phyloP scores from a whole-genome alignment of 164 flowering plant species.

The Vitis rotundifolia region DNA sequence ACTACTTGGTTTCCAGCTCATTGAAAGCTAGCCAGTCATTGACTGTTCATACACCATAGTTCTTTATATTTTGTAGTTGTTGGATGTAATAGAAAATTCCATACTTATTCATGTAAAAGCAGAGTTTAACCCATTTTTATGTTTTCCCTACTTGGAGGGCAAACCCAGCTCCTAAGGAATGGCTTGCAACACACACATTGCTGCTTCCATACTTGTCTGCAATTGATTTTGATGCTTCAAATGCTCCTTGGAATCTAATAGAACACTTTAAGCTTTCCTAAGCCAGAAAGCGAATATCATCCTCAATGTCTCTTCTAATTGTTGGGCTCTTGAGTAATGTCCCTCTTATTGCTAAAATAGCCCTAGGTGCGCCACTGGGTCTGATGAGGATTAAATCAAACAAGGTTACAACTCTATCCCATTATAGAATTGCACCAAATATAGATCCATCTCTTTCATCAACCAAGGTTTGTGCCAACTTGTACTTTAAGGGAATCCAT shows the following conservation, averaged over 20 bases:
- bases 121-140: not conserved
- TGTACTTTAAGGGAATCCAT: slow-evolving; percentile 95
- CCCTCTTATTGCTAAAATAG: slow-evolving; percentile 85
- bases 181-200: slow-evolving; percentile 86
- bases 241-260: slow-evolving; percentile 59
- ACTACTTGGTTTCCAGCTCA: no score
- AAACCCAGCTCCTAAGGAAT: slow-evolving; percentile 94
- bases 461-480: slow-evolving; percentile 48
- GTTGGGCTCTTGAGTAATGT: slow-evolving; percentile 78
- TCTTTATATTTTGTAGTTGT: no score
- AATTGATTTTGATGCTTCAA: slow-evolving; percentile 59
- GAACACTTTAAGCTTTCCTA: slow-evolving; percentile 96
- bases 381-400: slow-evolving; percentile 70
- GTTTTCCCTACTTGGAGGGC: slow-evolving; percentile 92
- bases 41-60: no score
- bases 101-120: no score
- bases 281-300: slow-evolving; percentile 87
- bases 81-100: no score
- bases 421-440: slow-evolving; percentile 86
- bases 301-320: slow-evolving; percentile 82
- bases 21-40: no score
- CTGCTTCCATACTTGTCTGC: slow-evolving; percentile 59
- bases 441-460: slow-evolving; percentile 91
- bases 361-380: slow-evolving; percentile 92
- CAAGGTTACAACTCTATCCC: slow-evolving; percentile 83